Base-by-base conservation (phyloP, 2,329 filamentous ascomycete genomes). In the Talaromyces sp. region DNA sequence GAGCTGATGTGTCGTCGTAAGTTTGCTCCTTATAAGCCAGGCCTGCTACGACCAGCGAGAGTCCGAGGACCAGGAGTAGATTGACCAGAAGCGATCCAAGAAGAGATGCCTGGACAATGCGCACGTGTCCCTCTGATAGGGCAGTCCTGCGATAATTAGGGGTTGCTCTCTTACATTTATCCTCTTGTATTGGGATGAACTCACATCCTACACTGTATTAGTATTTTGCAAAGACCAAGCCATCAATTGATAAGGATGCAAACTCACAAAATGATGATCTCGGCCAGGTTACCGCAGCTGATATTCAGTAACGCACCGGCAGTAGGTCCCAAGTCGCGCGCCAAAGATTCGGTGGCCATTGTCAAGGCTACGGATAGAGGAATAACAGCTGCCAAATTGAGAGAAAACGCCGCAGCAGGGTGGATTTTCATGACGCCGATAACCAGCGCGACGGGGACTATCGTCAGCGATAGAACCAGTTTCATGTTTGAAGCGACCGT, bases 1-100 rank as follows among this genome's bases (percentile, higher is more conserved):
- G 91, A 0, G 92, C 96, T 60, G 96, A 90, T 44, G 90, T 95
- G 76, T 87, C 92, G 78, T 96, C 96, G 78, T 96, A 96, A 62
- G 96, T 87, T 84, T 96, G 92, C 78, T 96, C 92, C 71, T 89
- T 87, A 73, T 85, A 96, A 61, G 90, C 86, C 59, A 96, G 78
- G 64, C 91, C 91, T 68, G 92, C 92, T 27, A 94, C 79, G 61
- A 95, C 83, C 75, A 96, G 95, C 63, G 87, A 87, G 90, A 96
- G 95, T 70, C 92, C 91, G 67, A 96, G 79, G 69, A 96, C 95
- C 64, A 96, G 84, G 18, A 96, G 82, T 61, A 96, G 77, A 71
- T 96, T 96, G 66, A 91, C 89, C 65, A 96, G 79, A 67, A 96
- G 95, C 3, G 91, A 95, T 53, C 92, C 92, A 34, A 96, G 82